Evolutionary conservation across 192 early-diverging fungal genomes (phyloP).

Genomic region (Backusella mclennaniae): DNA sequence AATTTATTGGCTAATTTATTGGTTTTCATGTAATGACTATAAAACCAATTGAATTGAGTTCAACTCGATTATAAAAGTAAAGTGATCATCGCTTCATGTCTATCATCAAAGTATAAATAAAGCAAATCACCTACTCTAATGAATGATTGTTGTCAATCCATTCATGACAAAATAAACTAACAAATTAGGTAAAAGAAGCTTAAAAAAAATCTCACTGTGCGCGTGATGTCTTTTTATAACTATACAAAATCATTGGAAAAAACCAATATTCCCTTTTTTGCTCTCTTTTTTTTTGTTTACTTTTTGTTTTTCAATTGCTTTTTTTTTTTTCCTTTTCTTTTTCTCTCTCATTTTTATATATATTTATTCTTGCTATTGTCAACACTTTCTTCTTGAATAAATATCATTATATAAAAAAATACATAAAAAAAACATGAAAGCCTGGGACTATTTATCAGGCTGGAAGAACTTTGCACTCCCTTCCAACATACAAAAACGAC

Average conservation of each 20-base stretch:
- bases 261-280: constrained; percentile 3
- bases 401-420: not conserved
- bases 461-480: constrained; percentile 49
- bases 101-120: not conserved
- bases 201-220: not conserved
- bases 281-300: not conserved
- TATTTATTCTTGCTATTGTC: not conserved
- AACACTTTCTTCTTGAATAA: not conserved
- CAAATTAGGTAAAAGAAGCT: not conserved
- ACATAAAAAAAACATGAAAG: constrained; percentile 12
- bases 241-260: not conserved
- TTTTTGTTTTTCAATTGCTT: not conserved
- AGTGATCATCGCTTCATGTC: not conserved
- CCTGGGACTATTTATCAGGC: constrained; percentile 24
- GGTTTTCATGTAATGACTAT: not conserved
- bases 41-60: not conserved
- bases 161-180: not conserved
- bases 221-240: not conserved
- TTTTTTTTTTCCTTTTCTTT: not conserved
- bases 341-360: not conserved
- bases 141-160: not conserved
- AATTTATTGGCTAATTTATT: not conserved
- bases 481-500: constrained; percentile 76
- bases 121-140: not conserved
- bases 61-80: not conserved